Evolutionary conservation across 371 early-diverging fungal genomes (phyloP).

Genomic region (Lichtheimia corymbifera): DNA sequence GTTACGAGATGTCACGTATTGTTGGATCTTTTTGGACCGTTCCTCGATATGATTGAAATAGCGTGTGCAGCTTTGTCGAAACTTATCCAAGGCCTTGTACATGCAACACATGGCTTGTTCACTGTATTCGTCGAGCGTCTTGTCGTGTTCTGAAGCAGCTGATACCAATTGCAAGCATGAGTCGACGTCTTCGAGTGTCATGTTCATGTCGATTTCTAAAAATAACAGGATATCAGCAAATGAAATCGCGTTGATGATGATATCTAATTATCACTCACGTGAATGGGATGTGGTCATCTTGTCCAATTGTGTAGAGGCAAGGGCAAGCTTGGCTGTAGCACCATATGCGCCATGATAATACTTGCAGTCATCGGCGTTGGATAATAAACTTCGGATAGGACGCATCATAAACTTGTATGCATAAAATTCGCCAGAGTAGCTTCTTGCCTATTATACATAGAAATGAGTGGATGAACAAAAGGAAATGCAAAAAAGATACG

Average conservation of each 20-base stretch:
- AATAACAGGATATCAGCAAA: background rate
- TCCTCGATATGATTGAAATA: background rate
- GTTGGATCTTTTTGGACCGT: slow-evolving; percentile 2
- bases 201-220: slow-evolving; percentile 26
- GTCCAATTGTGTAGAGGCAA: slow-evolving; percentile 34
- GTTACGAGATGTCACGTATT: too few species aligned
- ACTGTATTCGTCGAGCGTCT: slow-evolving; percentile 11
- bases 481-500: too few species aligned
- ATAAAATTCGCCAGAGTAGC: slow-evolving; percentile 24
- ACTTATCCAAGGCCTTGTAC: background rate
- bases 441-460: slow-evolving; percentile 19
- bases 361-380: slow-evolving; percentile 2
- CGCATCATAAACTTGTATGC: slow-evolving; percentile 34
- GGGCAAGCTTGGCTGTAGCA: slow-evolving; percentile 30
- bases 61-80: slow-evolving; percentile 7
- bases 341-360: slow-evolving; percentile 39
- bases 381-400: slow-evolving; percentile 19
- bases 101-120: slow-evolving; percentile 21
- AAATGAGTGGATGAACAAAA: too few species aligned
- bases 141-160: background rate
- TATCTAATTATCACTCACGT: slow-evolving; percentile 19
- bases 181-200: slow-evolving; percentile 22
- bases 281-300: slow-evolving; percentile 19
- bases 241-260: background rate
- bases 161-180: slow-evolving; percentile 16